A percentile compares a stretch with the other conserved stretches of the same genome.
Evolutionary conservation across 192 early-diverging fungal species (phyloP).

Genomic region (Linnemannia schmuckeri): DNA sequence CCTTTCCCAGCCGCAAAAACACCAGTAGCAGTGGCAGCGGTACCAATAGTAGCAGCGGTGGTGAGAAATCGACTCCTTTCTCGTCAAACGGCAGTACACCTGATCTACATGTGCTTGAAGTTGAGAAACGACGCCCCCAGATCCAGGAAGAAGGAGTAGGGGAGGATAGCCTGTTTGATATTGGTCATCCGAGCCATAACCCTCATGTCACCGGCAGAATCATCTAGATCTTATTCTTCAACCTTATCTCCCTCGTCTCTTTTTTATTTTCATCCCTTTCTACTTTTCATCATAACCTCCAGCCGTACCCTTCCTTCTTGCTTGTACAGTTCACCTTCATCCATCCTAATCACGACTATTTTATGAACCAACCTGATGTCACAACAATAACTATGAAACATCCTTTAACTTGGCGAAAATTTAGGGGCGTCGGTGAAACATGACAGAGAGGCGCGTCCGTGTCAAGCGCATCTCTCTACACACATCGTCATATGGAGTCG

Average conservation of each 20-base stretch:
- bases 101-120: neutral
- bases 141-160: neutral
- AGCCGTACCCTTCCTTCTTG: no score
- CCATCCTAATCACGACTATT: neutral
- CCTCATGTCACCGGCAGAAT: neutral
- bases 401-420: no score
- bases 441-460: no score
- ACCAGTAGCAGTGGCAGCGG: neutral
- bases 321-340: no score
- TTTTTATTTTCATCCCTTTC: neutral
- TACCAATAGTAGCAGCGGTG: neutral
- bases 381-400: no score
- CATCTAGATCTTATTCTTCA: neutral
- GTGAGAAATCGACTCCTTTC: neutral
- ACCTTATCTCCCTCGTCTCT: neutral
- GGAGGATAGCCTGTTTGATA: neutral
- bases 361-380: neutral
- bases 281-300: neutral
- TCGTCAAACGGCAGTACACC: neutral
- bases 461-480: no score
- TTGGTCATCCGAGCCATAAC: neutral
- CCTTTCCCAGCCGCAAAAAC: neutral
- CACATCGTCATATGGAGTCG: no score
- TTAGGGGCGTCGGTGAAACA: no score
- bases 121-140: neutral